Evolutionary conservation across 805 yeast species (phyloP).

Genomic region (Yueomyces sinensis): DNA sequence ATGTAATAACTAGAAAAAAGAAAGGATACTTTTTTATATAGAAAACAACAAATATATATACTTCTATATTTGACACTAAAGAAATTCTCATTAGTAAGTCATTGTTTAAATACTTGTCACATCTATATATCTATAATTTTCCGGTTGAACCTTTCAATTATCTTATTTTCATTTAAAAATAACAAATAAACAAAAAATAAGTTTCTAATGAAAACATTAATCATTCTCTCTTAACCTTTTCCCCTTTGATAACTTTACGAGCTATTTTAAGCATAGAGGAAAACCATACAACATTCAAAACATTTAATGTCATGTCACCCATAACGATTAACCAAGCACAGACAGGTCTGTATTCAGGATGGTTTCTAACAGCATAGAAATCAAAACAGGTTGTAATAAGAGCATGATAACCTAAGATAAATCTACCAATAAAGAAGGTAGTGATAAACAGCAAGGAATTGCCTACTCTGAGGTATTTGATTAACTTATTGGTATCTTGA

Average conservation of each 20-base stretch:
- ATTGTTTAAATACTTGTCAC: too few relatives aligned
- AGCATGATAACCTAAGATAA: slow-evolving; percentile 72
- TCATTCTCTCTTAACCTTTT: background rate
- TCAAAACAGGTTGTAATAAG: slow-evolving; percentile 37
- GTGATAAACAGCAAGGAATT: slow-evolving; percentile 35
- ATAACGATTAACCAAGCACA: slow-evolving; percentile 26
- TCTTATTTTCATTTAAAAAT: too few relatives aligned
- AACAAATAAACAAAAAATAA: too few relatives aligned
- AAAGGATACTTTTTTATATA: too few relatives aligned
- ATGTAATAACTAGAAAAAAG: too few relatives aligned
- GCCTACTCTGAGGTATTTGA: slow-evolving; percentile 33
- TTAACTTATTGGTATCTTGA: slow-evolving; percentile 1
- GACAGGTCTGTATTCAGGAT: slow-evolving; percentile 32
- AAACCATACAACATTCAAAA: slow-evolving; percentile 70
- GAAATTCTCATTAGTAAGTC: too few relatives aligned
- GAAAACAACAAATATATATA: too few relatives aligned
- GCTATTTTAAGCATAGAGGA: slow-evolving; percentile 62
- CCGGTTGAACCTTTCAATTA: too few relatives aligned
- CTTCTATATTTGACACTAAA: too few relatives aligned
- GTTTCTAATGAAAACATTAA: too few relatives aligned
- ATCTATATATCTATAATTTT: too few relatives aligned
- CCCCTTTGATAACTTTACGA: slow-evolving; percentile 21
- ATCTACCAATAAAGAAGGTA: slow-evolving; percentile 59
- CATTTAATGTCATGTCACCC: slow-evolving; percentile 45
- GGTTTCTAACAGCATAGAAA: slow-evolving; percentile 28